Conservation (phyloP, 2,329 filamentous ascomycete genomes). For the Elsinoe ampelina region DNA sequence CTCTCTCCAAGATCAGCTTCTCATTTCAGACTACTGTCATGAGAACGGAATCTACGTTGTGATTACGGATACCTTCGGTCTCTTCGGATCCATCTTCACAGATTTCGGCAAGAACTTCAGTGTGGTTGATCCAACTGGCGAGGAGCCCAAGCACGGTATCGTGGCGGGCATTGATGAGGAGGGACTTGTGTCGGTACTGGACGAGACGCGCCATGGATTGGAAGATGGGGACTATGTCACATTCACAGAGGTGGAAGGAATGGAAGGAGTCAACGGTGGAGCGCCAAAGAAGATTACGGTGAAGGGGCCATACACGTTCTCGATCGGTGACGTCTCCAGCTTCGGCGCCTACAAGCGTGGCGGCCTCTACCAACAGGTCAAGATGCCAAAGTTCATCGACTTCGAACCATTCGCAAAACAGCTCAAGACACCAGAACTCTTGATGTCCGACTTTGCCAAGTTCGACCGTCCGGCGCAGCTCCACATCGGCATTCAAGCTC, state of each 20-base stretch:
- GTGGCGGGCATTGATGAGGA: constrained; percentile 83
- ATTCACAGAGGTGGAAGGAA: constrained; percentile 84
- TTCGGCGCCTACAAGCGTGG: constrained; percentile 81
- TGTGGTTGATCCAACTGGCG: constrained; percentile 79
- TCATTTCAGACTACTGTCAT: constrained; percentile 88
- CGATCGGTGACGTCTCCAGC: constrained; percentile 83
- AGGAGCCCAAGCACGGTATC: constrained; percentile 79
- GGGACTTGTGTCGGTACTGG: constrained; percentile 81
- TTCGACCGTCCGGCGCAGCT: constrained; percentile 90
- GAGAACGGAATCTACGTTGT: constrained; percentile 86
- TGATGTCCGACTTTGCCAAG: constrained; percentile 94
- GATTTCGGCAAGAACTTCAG: constrained; percentile 95
- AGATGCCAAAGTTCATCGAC: constrained; percentile 90
- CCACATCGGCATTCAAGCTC: constrained; percentile 83
- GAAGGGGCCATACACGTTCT: constrained; percentile 93
- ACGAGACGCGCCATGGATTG: constrained; percentile 88
- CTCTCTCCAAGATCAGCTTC: constrained; percentile 67
- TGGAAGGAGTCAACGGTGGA: constrained; percentile 76
- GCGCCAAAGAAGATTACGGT: constrained; percentile 86
- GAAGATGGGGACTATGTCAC: constrained; percentile 96
- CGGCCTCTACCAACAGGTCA: constrained; percentile 89
- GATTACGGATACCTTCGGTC: constrained; percentile 77
- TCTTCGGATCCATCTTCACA: constrained; percentile 94
- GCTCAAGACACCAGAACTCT: constrained; percentile 75
- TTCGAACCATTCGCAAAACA: constrained; percentile 75